Conservation (phyloP, 352 stramenopile species). For the Phytophthora quininea region DNA sequence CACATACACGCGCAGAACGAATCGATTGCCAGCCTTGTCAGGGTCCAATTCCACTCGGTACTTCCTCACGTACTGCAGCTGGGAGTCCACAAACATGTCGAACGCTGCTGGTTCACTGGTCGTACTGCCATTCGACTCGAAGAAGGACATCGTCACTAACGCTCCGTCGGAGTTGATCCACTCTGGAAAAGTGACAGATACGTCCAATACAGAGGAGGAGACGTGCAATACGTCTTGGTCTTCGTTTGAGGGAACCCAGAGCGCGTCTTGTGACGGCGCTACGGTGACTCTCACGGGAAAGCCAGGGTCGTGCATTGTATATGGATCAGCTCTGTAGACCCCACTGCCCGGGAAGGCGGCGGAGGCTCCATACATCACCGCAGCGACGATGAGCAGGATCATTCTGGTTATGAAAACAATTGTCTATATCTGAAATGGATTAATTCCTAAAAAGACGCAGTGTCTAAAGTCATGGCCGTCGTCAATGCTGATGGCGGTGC, state of each 20-base stretch:
- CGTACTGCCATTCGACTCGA: constrained; percentile 14
- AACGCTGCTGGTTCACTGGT: constrained; percentile 9
- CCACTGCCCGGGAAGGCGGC: background rate
- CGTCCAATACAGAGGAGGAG: constrained; percentile 39
- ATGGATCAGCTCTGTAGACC: constrained; percentile 17
- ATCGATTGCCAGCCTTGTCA: constrained; percentile 8
- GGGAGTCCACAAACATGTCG: constrained; percentile 35
- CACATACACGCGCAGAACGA: constrained; percentile 45
- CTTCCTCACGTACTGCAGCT: constrained; percentile 28
- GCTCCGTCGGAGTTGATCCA: constrained; percentile 22
- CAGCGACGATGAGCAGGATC: constrained; percentile 26
- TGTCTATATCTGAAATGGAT: too few species aligned
- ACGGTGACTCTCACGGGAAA: constrained; percentile 37
- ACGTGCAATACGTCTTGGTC: constrained; percentile 27
- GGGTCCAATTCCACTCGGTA: constrained; percentile 42
- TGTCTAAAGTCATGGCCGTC: too few species aligned
- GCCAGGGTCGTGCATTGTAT: constrained; percentile 42
- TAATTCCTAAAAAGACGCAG: too few species aligned
- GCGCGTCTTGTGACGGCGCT: constrained; percentile 42
- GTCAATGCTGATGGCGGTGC: constrained; percentile 10
- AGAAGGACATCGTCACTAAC: constrained; percentile 38
- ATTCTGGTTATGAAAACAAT: background rate
- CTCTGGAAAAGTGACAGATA: constrained; percentile 30
- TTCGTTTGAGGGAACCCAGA: constrained; percentile 17
- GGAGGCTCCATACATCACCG: background rate